Conservation (phyloP, 192 early-diverging fungal genomes). For the Gryganskiella cystojenkinii region DNA sequence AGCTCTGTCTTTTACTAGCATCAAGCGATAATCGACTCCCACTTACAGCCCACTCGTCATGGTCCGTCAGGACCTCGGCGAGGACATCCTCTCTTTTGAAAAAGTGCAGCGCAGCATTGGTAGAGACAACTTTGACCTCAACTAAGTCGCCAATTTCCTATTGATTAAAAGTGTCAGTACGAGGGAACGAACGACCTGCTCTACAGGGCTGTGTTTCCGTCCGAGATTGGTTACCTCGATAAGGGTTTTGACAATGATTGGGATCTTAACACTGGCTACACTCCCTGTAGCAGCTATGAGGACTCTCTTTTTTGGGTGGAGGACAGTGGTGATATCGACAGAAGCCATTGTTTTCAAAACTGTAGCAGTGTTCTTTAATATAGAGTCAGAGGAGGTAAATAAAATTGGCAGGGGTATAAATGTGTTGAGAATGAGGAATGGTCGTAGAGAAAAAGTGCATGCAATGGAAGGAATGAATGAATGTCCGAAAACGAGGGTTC, state of each 20-base stretch:
- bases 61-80: slow-evolving; percentile 77
- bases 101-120: slow-evolving; percentile 88
- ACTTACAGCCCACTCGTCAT: slow-evolving; percentile 87
- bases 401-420: too few relatives aligned
- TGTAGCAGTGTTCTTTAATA: too few relatives aligned
- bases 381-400: too few relatives aligned
- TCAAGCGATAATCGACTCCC: neutral
- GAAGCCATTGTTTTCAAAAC: neutral
- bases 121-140: slow-evolving; percentile 84
- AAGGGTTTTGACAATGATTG: slow-evolving; percentile 70
- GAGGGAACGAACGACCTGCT: neutral
- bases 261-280: slow-evolving; percentile 92
- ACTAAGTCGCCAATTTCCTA: slow-evolving; percentile 56
- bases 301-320: slow-evolving; percentile 54
- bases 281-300: slow-evolving; percentile 90
- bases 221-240: slow-evolving; percentile 39
- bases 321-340: neutral
- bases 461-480: neutral
- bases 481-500: too few relatives aligned
- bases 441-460: neutral
- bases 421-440: neutral
- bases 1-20: too few relatives aligned
- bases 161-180: neutral
- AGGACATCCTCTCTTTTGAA: slow-evolving; percentile 64
- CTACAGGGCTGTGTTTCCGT: too few relatives aligned